Evolutionary conservation across 768 basidiomycete species (phyloP).

Genomic region (Russula ochroleuca): DNA sequence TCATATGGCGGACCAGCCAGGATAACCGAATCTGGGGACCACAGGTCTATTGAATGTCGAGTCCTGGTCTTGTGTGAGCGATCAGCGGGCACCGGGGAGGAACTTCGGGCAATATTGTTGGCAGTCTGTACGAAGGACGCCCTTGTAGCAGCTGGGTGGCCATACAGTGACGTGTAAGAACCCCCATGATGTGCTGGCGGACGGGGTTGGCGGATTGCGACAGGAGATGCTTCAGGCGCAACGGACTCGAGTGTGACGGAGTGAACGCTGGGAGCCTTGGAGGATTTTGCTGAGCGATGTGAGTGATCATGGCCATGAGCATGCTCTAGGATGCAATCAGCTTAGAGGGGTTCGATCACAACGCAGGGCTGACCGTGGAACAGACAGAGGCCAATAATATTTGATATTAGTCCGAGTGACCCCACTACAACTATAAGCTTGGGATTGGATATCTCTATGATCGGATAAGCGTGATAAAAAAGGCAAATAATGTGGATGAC

Average conservation of each 20-base stretch:
- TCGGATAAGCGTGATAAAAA: not conserved
- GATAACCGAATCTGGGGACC: slow-evolving; percentile 13
- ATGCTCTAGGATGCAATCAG: slow-evolving; percentile 17
- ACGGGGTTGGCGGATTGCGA: slow-evolving; percentile 36
- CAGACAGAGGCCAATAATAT: slow-evolving; percentile 87
- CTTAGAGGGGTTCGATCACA: not conserved
- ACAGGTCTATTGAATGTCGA: slow-evolving; percentile 27
- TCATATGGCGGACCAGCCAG: slow-evolving; percentile 11
- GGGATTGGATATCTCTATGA: slow-evolving; percentile 81
- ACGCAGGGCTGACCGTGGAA: slow-evolving; percentile 71
- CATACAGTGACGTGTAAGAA: slow-evolving; percentile 63
- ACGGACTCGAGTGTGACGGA: slow-evolving; percentile 2
- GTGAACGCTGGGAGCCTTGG: slow-evolving; percentile 19
- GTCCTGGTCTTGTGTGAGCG: slow-evolving; percentile 28
- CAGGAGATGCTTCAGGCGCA: slow-evolving; percentile 4
- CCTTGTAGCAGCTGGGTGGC: slow-evolving; percentile 67
- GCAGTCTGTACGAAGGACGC: slow-evolving; percentile 78
- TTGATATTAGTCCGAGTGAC: slow-evolving; percentile 81
- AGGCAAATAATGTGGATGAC: slow-evolving; percentile 25
- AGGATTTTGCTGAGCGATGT: slow-evolving; percentile 18
- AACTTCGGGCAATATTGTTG: slow-evolving; percentile 64
- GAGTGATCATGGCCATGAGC: slow-evolving; percentile 33
- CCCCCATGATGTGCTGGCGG: slow-evolving; percentile 34
- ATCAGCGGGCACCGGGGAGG: slow-evolving; percentile 38
- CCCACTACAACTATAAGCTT: slow-evolving; percentile 88